Percentiles rank a stretch among this genome's conserved stretches.
These are phyloP conservation scores for Echinosophora koreensis DNA, from an alignment of 306 rosid species.

Conservation along the genomic window DNA sequence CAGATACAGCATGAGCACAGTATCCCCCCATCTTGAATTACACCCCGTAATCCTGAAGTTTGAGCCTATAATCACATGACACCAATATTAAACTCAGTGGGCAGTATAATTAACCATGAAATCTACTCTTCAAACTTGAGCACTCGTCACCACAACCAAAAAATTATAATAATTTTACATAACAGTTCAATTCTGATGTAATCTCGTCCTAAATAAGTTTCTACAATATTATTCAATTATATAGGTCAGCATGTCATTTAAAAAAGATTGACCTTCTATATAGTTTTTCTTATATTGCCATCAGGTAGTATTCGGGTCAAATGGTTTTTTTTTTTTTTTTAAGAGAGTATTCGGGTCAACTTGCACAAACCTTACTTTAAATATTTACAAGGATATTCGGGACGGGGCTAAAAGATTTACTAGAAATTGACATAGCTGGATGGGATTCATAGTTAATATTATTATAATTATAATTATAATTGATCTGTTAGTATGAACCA, in stretches of 20 bases:
- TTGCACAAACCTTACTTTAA: too few relatives aligned
- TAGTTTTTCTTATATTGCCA: background rate
- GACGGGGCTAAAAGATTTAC: too few relatives aligned
- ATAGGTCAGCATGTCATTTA: background rate
- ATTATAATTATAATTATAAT: too few relatives aligned
- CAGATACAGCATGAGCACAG: slow-evolving; percentile 81
- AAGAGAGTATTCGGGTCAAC: background rate
- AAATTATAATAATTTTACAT: background rate
- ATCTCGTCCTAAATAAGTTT: background rate
- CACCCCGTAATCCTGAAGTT: slow-evolving; percentile 78
- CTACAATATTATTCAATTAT: background rate
- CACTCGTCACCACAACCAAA: background rate
- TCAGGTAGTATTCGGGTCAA: background rate
- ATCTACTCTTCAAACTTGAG: background rate
- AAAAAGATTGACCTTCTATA: background rate
- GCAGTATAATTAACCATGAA: background rate
- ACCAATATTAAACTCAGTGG: slow-evolving; percentile 38
- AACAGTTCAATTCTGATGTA: background rate
- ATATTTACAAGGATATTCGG: too few relatives aligned
- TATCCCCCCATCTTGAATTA: slow-evolving; percentile 85
- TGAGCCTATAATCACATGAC: slow-evolving; percentile 65
- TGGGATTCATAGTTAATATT: background rate
- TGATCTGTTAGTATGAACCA: too few relatives aligned
- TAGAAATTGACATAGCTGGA: background rate
- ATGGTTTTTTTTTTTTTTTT: too few relatives aligned